Percentiles rank a stretch among this genome's conserved stretches.
phyloP scores from a whole-genome alignment of 2,329 filamentous ascomycete genomes.

The Epichloe festucae region DNA sequence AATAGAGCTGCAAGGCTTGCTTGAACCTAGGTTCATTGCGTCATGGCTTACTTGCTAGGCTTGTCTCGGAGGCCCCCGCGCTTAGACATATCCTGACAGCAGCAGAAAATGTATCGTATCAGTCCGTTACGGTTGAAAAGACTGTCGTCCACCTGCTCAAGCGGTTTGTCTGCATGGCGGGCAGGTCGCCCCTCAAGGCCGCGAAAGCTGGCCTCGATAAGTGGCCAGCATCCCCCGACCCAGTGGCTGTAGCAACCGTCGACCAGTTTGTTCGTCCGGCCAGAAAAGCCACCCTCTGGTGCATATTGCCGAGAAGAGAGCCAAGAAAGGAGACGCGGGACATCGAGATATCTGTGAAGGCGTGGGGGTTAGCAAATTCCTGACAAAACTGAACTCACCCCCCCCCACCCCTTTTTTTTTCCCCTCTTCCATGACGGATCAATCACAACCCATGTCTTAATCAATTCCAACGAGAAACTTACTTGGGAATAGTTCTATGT shows the following conservation, averaged over 20 bases:
- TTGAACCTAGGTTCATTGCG: not conserved
- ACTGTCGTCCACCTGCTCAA: slow-evolving; percentile 24
- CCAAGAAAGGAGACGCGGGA: slow-evolving; percentile 71
- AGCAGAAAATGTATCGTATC: slow-evolving; percentile 78
- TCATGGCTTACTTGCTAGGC: slow-evolving; percentile 59
- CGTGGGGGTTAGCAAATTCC: slow-evolving; percentile 20
- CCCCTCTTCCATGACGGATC: not conserved
- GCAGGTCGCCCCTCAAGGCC: slow-evolving; percentile 27
- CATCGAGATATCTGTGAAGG: slow-evolving; percentile 52
- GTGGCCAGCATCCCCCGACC: slow-evolving; percentile 88
- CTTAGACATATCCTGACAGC: slow-evolving; percentile 61
- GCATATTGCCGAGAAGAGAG: slow-evolving; percentile 78
- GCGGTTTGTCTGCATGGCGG: slow-evolving; percentile 16
- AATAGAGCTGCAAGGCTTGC: not conserved
- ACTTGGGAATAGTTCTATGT: slow-evolving; percentile 59
- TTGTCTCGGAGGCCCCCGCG: slow-evolving; percentile 85
- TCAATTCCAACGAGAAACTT: slow-evolving; percentile 20
- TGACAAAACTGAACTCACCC: not conserved
- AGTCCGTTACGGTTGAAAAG: slow-evolving; percentile 76
- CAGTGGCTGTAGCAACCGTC: slow-evolving; percentile 98
- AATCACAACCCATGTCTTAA: not conserved
- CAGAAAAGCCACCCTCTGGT: slow-evolving; percentile 85
- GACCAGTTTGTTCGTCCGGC: slow-evolving; percentile 92
- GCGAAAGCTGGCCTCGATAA: slow-evolving; percentile 68
- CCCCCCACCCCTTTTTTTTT: not conserved